Evolutionary conservation across 495 filamentous ascomycete species (phyloP), one percentile per base, ranked within the genome.

Genomic region (Pseudoneurospora amorphoporcata): DNA sequence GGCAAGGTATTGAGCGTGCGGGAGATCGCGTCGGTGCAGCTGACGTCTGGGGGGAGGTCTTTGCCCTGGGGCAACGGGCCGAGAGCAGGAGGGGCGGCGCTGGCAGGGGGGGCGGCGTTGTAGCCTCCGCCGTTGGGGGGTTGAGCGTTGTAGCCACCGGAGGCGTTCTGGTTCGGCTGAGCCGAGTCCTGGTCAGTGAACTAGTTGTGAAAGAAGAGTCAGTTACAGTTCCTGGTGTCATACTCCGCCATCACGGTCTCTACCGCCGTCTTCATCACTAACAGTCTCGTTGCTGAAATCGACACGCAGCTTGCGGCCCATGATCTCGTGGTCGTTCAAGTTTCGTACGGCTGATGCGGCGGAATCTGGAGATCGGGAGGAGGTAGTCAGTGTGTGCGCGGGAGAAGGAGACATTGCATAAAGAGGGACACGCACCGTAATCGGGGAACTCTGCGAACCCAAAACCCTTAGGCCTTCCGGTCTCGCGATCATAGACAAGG

Each of bases 401-500:
- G 37, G 16, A 38, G 40, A n/a, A 45, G 12, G 37, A 16, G 8
- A 35, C 8, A 41, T 37, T 7, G 17, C 43, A 17, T 12, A 23
- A 29, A 32, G 16, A 35, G 17, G 41, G 4, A 40, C 5, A 70
- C 83, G 41, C 71, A 87, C 86, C 86, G 74, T 88, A 83, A 75
- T 99, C 95, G 37, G 91, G 88, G 77, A 94, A 99, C 76, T 98
- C 95, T 47, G 93, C 92, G 77, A 99, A 99, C 32, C 95, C 95
- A 78, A 97, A 99, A 14, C 95, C 95, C 80, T 98, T 98, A 0
- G 95, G 95, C 58, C 92, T 89, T 4, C 96, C 95, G 0, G 94
- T 98, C 75, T 98, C 95, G 9, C 92, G 91, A 82, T 99, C 97
- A 83, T 97, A 95, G 75, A 98, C 94, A 16, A 99, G 85, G 40